phyloP scores from a whole-genome alignment of 257 asterid species.

The Rauvolfia tetraphylla region DNA sequence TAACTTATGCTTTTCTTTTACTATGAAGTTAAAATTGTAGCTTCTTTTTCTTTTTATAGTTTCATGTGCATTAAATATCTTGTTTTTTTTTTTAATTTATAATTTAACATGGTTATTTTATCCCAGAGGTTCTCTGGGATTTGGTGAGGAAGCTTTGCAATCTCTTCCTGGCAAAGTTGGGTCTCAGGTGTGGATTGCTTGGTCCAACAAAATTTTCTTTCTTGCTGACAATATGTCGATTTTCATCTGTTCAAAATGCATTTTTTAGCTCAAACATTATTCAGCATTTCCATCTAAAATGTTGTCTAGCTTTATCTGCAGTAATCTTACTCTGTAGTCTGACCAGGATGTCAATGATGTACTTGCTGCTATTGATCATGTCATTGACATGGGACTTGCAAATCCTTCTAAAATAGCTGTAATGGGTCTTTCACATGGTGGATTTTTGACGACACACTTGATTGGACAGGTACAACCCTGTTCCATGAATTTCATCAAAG shows the following conservation, averaged over 20 bases:
- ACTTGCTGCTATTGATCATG: slow-evolving; percentile 72
- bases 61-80: too few relatives aligned
- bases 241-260: too few relatives aligned
- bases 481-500: neutral
- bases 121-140: slow-evolving; percentile 88
- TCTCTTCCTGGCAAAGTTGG: slow-evolving; percentile 95
- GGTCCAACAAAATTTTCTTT: neutral
- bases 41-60: neutral
- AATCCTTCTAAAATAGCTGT: slow-evolving; percentile 87
- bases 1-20: too few relatives aligned
- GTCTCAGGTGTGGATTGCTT: slow-evolving; percentile 55
- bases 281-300: neutral
- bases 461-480: slow-evolving; percentile 91
- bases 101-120: neutral
- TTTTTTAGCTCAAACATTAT: neutral
- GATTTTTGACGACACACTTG: slow-evolving; percentile 89
- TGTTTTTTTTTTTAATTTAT: too few relatives aligned
- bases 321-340: slow-evolving; percentile 6
- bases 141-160: slow-evolving; percentile 98
- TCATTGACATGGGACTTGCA: slow-evolving; percentile 60
- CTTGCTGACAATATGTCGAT: slow-evolving; percentile 23
- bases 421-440: slow-evolving; percentile 96
- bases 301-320: neutral
- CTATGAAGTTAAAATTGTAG: neutral
- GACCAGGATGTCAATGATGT: slow-evolving; percentile 85